Base-by-base conservation (phyloP, 1,284 basidiomycete genomes). In the Heterobasidion parviporum region DNA sequence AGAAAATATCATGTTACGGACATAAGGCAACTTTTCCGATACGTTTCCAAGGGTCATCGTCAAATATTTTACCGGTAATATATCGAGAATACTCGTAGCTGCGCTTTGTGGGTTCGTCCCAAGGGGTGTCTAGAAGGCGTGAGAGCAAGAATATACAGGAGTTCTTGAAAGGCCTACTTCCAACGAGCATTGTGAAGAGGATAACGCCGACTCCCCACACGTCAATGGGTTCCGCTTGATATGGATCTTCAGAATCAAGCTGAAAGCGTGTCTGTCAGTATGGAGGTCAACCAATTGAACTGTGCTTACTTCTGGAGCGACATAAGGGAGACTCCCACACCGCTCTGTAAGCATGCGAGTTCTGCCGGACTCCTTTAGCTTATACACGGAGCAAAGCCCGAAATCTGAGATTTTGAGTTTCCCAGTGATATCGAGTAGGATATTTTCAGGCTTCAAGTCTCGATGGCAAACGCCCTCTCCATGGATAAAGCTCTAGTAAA, bases 191-290 rank as follows among this genome's bases (percentile, higher is more conserved):
- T 0, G 96, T 94, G 67, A 93, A 98, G 0, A 99, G 75, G 41
- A 99, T 96, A n/a, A 98, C 91, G 1, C 97, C 97, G 54, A 92
- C 82, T 1, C 93, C 94, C 96, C 96, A 99, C 2, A 92, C 85
- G 68, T 99, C 96, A 43, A 98, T 85, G 0, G 95, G 94, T 62
- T 97, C 93, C 4, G 94, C 96, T 32, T 83, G 73, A 70, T 98
- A 99, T 0, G 90, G 73, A 2, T 63, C 68, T n/a, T 77, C 69
- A 20, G 67, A 69, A 54, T 74, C 76, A 38, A 88, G 62, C 83
- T 85, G 57, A 15, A 47, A 26, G 9, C 26, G 38, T 57, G 16
- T 33, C 51, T 57, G 16, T 52, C 55, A 41, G 52, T 43, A n/a
- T 18, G 38, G 34, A 14, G 12, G 26, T 20, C 2, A 20, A 32